Percentiles rank a stretch among this genome's conserved stretches.
These are phyloP conservation scores for Salix caprea DNA, from an alignment of 345 rosid species.

Conservation along the genomic window DNA sequence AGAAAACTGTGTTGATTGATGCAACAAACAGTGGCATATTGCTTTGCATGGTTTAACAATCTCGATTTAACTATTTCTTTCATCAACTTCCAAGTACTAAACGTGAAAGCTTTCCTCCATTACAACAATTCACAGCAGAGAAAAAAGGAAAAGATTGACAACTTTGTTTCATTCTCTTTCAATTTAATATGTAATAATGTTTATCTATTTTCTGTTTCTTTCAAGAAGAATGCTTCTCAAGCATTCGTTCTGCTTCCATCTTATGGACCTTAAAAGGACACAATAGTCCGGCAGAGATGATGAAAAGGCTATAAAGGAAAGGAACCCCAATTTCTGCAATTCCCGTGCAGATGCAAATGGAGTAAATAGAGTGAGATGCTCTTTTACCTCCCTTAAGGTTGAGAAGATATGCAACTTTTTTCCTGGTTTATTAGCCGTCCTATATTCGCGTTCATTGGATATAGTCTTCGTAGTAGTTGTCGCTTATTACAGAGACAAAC, in stretches of 20 bases:
- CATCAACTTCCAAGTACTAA: not conserved
- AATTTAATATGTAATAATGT: constrained; percentile 9
- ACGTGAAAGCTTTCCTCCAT: not conserved
- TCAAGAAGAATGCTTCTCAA: constrained; percentile 20
- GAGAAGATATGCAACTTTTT: constrained; percentile 11
- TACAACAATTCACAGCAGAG: not conserved
- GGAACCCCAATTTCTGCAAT: constrained; percentile 13
- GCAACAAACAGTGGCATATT: not conserved
- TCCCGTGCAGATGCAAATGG: constrained; percentile 11
- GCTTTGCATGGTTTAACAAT: not conserved
- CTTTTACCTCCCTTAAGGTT: constrained; percentile 22
- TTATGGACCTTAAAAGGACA: constrained; percentile 9
- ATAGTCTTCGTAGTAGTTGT: constrained; percentile 79
- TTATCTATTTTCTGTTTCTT: constrained; percentile 22
- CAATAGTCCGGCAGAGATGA: constrained; percentile 10
- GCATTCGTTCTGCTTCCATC: not conserved
- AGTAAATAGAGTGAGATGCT: constrained; percentile 48
- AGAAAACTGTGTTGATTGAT: not conserved
- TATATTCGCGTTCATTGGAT: constrained; percentile 43
- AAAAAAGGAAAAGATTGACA: not conserved
- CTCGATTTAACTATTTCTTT: not conserved
- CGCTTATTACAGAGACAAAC: constrained; percentile 93
- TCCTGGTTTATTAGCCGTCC: constrained; percentile 11
- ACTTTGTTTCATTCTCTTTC: constrained; percentile 20
- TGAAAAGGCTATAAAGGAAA: constrained; percentile 11